A percentile compares a stretch with the other conserved stretches of the same genome.
Conservation (phyloP, 1,139 yeast species). For the Sugiyamaella neomexicana region DNA sequence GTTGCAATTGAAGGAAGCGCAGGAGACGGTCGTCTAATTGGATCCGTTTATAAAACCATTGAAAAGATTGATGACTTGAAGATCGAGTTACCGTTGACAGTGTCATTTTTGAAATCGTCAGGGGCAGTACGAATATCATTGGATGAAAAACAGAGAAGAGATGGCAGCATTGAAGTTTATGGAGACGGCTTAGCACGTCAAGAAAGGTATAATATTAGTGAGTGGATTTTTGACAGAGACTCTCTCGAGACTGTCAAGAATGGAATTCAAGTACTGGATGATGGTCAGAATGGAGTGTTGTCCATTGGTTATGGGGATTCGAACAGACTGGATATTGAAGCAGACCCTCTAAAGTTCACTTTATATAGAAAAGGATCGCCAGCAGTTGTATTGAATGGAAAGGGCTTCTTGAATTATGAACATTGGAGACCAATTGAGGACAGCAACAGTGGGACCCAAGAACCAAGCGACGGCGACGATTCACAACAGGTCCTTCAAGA, state of each 20-base stretch:
- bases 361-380: conserved; percentile 48
- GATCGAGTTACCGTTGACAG: conserved; percentile 54
- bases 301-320: conserved; percentile 46
- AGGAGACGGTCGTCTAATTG: conserved; percentile 21
- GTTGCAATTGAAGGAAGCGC: conserved; percentile 38
- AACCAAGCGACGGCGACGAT: background rate
- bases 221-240: conserved; percentile 55
- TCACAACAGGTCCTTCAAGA: conserved; percentile 4
- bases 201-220: conserved; percentile 60
- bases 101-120: conserved; percentile 52
- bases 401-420: conserved; percentile 71
- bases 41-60: conserved; percentile 13
- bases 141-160: conserved; percentile 56
- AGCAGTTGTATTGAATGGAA: conserved; percentile 64
- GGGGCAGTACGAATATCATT: conserved; percentile 59
- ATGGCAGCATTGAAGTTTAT: conserved; percentile 38
- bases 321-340: conserved; percentile 45
- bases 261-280: conserved; percentile 16
- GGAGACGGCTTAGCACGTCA: conserved; percentile 32
- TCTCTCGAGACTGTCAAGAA: conserved; percentile 9
- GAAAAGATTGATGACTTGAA: conserved; percentile 28
- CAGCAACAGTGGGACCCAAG: conserved; percentile 5
- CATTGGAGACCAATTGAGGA: conserved; percentile 56
- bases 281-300: conserved; percentile 14
- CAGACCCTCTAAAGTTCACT: conserved; percentile 55